These are phyloP conservation scores for Lathyrus tuberosus DNA, from an alignment of 306 rosid genomes.

Conservation along the genomic window DNA sequence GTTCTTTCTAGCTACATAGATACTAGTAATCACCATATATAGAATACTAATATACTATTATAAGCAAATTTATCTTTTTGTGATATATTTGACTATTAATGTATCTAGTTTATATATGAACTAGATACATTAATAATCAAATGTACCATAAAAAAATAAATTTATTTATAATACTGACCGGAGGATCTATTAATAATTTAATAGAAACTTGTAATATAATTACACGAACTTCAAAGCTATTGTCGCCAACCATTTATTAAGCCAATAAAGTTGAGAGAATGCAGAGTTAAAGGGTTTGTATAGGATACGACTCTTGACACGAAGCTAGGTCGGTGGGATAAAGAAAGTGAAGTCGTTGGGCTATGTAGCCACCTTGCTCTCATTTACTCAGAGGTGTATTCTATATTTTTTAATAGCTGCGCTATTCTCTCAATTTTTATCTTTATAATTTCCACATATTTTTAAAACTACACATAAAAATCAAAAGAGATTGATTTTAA, in stretches of 20 bases:
- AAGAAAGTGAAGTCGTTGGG: neutral
- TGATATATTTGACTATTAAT: no score
- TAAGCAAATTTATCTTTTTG: no score
- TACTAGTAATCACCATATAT: neutral
- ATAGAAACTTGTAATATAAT: neutral
- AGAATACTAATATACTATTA: constrained; percentile 7
- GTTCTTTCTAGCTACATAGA: neutral
- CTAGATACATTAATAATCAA: no score
- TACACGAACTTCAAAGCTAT: neutral
- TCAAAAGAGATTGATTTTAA: no score
- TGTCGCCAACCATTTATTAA: neutral
- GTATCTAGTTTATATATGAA: no score
- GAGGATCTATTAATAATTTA: neutral
- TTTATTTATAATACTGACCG: no score
- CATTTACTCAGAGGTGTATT: no score
- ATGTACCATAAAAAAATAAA: no score
- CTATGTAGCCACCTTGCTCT: neutral
- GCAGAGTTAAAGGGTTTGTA: neutral
- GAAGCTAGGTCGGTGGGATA: neutral
- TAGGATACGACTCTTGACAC: neutral
- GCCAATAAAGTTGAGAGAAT: constrained; percentile 11
- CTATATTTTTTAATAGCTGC: no score
- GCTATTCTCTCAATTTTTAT: no score
- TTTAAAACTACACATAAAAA: no score
- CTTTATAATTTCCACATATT: no score